These are phyloP conservation scores for Brachypodium distachyon DNA, from an alignment of 202 grass and related monocot species.

Conservation along the genomic window DNA sequence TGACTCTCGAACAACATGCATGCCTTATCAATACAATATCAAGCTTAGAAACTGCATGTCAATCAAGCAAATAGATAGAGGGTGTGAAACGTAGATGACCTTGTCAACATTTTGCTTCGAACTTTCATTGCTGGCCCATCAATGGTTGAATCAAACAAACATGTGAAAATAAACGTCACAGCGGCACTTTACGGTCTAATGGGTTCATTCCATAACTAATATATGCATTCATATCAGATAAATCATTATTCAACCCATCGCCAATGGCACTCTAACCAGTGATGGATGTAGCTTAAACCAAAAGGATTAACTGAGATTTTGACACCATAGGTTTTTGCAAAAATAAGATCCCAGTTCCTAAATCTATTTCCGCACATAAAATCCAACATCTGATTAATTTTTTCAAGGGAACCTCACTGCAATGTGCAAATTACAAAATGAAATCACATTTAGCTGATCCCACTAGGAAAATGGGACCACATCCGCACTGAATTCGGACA, in stretches of 20 bases:
- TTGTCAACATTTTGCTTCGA: background rate
- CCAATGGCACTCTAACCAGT: background rate
- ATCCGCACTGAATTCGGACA: background rate
- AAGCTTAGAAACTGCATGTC: slow-evolving; percentile 6
- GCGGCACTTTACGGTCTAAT: background rate
- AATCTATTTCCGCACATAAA: background rate
- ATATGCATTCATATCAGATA: background rate
- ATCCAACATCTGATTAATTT: background rate
- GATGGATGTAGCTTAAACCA: background rate
- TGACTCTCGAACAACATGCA: background rate
- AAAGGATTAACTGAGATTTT: background rate
- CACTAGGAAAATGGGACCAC: background rate
- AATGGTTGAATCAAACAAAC: background rate
- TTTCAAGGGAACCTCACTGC: background rate
- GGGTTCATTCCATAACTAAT: background rate
- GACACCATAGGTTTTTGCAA: background rate
- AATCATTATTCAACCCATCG: background rate
- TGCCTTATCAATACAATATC: background rate
- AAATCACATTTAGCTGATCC: background rate
- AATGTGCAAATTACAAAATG: background rate
- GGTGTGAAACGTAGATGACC: background rate
- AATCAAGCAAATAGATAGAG: background rate
- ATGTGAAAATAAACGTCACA: background rate
- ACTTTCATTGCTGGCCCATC: background rate
- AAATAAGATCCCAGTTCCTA: background rate